Evolutionary conservation across 164 flowering plant genomes (phyloP), one percentile per base, ranked within the genome.

Genomic region (Aristolochia californica): DNA sequence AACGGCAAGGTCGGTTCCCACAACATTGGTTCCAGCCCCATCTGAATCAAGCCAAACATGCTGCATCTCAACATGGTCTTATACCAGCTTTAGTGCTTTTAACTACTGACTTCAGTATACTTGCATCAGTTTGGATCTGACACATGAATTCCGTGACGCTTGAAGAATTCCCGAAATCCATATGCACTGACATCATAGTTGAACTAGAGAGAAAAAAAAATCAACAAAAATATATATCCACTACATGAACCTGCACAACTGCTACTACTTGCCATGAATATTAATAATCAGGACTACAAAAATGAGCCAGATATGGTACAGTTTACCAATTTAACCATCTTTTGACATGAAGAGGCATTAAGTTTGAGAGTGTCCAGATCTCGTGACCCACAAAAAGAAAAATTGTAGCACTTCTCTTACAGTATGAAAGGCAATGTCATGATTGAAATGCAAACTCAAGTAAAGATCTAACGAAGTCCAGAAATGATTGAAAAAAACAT

Each of bases 141-240:
- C 13, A 73, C 23, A 25, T 23, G 63, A 53, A 87, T 58, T 0
- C 80, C 79, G 45, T 81, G 72, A 34, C 84, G 78, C 81, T 85
- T 90, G 80, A 90, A 87, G 65, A 74, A 90, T 57, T 90, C 95
- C 69, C 89, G 72, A 55, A 87, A 87, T 25, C 97, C 97, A 65
- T 90, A 90, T 11, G 77, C 68, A 70, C 97, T 90, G 50, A 59
- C 25, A 56, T 90, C 97, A 47, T 85, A 78, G 56, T 77, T 79
- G 79, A 78, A 90, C 97, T 90, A 87, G 21, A 66, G 45, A 17
- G 22, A 28, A n/a, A 40, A n/a, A 40, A 13, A 58, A n/a, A 27
- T 23, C 20, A 16, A 5, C 14, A 40, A 40, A 56, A 20, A 5
- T 20, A 56, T 18, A 0, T n/a, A 30, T 11, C 16, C 14, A 40